Evolutionary conservation across 805 yeast genomes (phyloP).

Genomic region (Candida ortonii): DNA sequence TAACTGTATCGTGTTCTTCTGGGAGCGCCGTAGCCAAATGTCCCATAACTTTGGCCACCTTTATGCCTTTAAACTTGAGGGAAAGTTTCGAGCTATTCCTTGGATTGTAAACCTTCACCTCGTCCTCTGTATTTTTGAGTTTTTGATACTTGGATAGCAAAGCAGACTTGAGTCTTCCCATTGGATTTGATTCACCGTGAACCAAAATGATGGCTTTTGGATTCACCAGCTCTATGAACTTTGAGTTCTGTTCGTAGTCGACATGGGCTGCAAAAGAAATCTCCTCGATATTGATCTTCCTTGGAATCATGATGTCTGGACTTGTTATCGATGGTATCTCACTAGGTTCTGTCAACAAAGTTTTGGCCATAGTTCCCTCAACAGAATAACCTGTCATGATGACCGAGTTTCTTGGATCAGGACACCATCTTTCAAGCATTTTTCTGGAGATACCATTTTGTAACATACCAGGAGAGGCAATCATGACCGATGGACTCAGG

Average conservation of each 20-base stretch:
- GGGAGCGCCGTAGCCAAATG: slow-evolving; percentile 46
- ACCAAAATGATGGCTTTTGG: slow-evolving; percentile 86
- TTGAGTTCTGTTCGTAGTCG: slow-evolving; percentile 89
- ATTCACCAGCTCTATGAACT: slow-evolving; percentile 82
- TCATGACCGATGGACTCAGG: slow-evolving; percentile 91
- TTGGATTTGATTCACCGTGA: slow-evolving; percentile 97
- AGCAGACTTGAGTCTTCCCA: slow-evolving; percentile 96
- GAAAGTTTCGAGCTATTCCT: slow-evolving; percentile 79
- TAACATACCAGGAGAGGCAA: slow-evolving; percentile 98
- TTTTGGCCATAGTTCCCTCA: slow-evolving; percentile 97
- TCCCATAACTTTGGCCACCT: slow-evolving; percentile 72
- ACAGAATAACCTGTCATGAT: slow-evolving; percentile 95
- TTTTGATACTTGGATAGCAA: slow-evolving; percentile 79
- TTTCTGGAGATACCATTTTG: slow-evolving; percentile 95
- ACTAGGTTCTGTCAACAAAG: slow-evolving; percentile 79
- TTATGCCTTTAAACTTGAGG: slow-evolving; percentile 76
- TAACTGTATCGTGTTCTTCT: slow-evolving; percentile 42
- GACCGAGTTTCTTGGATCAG: slow-evolving; percentile 86
- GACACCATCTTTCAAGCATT: slow-evolving; percentile 93
- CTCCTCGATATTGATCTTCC: slow-evolving; percentile 85
- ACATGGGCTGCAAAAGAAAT: slow-evolving; percentile 99
- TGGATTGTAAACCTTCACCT: slow-evolving; percentile 89
- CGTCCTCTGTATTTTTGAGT: slow-evolving; percentile 80
- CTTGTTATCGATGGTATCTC: slow-evolving; percentile 83
- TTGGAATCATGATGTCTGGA: slow-evolving; percentile 80